Percentiles rank a stretch among this genome's conserved stretches.
Conservation (phyloP, 2,329 filamentous ascomycete species). For the Metarhizium guizhouense region DNA sequence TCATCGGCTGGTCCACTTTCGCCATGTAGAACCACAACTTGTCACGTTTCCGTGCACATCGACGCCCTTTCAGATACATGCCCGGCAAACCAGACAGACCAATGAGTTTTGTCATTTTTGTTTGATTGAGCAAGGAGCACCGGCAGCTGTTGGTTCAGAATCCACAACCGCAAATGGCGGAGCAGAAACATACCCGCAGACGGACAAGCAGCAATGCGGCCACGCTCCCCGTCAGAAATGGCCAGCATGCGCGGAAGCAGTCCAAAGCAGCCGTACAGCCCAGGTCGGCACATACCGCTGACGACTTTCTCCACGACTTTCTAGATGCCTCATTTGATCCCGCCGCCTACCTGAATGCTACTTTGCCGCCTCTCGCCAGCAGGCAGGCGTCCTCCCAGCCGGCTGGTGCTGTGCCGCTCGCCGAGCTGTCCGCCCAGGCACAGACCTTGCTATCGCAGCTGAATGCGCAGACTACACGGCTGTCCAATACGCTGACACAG, state of each 20-base stretch:
- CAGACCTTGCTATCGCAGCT: constrained; percentile 81
- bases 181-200: constrained; percentile 26
- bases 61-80: neutral
- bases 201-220: constrained; percentile 37
- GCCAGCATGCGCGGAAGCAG: constrained; percentile 30
- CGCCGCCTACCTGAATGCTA: constrained; percentile 74
- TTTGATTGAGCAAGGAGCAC: too few relatives aligned
- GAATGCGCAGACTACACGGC: constrained; percentile 75
- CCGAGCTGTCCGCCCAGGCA: constrained; percentile 72
- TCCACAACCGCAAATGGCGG: constrained; percentile 16
- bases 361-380: constrained; percentile 58
- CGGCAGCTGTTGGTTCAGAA: neutral
- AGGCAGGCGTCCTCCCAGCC: constrained; percentile 19
- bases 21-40: neutral
- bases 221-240: constrained; percentile 22
- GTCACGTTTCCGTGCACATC: neutral
- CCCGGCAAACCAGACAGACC: neutral
- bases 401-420: constrained; percentile 46
- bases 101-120: too few relatives aligned
- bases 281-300: constrained; percentile 56
- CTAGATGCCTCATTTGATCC: constrained; percentile 70
- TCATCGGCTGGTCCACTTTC: constrained; percentile 3
- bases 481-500: constrained; percentile 75
- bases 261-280: constrained; percentile 31
- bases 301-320: constrained; percentile 67